Evolutionary conservation across 2,329 filamentous ascomycete species (phyloP).

Genomic region (Didymella sp.): DNA sequence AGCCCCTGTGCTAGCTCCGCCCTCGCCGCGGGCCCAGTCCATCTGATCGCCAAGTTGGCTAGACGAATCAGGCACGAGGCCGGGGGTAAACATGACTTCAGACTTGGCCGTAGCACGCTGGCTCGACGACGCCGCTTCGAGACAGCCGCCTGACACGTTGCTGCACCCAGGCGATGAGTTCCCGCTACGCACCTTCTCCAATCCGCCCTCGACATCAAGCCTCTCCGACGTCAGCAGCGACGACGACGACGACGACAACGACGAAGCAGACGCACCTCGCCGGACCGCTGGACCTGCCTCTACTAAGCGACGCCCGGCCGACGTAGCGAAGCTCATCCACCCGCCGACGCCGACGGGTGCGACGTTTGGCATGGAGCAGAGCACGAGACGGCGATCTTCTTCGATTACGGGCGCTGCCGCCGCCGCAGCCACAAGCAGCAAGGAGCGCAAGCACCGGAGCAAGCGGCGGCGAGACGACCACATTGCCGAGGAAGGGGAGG

Average conservation of each 20-base stretch:
- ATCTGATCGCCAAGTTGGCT: slow-evolving; percentile 25
- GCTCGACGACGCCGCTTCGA: slow-evolving; percentile 41
- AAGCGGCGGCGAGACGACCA: slow-evolving; percentile 39
- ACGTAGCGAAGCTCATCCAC: slow-evolving; percentile 39
- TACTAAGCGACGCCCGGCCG: slow-evolving; percentile 15
- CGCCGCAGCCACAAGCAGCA: slow-evolving; percentile 29
- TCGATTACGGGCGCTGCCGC: slow-evolving; percentile 42
- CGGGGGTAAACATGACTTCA: slow-evolving; percentile 27
- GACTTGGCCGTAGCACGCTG: slow-evolving; percentile 41
- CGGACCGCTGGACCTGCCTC: neutral
- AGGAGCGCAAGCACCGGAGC: slow-evolving; percentile 35
- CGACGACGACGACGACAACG: slow-evolving; percentile 22
- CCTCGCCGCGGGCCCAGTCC: slow-evolving; percentile 9
- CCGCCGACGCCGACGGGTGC: slow-evolving; percentile 41
- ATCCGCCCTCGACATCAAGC: slow-evolving; percentile 41
- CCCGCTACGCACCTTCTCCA: slow-evolving; percentile 45
- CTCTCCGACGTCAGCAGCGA: slow-evolving; percentile 34
- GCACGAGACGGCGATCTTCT: slow-evolving; percentile 44
- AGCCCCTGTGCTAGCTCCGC: slow-evolving; percentile 16
- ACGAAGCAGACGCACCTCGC: neutral
- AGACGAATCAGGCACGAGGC: slow-evolving; percentile 26
- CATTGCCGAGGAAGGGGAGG: slow-evolving; percentile 47
- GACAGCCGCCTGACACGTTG: slow-evolving; percentile 32
- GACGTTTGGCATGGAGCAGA: slow-evolving; percentile 18
- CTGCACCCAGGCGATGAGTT: slow-evolving; percentile 49